phyloP scores from a whole-genome alignment of 371 early-diverging fungal species.

The Actinomucor elegans region DNA sequence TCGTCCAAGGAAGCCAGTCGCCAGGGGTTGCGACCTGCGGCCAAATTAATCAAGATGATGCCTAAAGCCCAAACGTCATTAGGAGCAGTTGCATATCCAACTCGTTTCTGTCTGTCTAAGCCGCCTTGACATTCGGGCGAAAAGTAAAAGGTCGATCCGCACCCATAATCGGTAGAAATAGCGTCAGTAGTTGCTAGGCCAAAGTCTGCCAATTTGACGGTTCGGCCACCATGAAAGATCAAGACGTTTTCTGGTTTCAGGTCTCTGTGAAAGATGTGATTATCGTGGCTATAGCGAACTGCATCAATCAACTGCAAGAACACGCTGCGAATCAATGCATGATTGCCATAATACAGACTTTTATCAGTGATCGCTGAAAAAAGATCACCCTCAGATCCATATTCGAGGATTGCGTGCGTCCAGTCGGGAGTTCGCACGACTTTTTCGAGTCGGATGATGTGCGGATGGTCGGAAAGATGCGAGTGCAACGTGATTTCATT shows the following conservation, averaged over 20 bases:
- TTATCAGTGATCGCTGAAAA: constrained; percentile 67
- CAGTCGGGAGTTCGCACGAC: constrained; percentile 60
- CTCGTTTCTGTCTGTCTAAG: constrained; percentile 35
- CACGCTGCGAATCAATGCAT: constrained; percentile 50
- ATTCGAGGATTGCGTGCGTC: constrained; percentile 76
- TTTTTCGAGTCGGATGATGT: constrained; percentile 74
- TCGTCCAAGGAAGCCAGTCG: constrained; percentile 71
- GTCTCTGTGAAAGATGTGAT: constrained; percentile 71
- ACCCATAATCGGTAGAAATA: constrained; percentile 80
- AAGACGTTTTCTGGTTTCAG: constrained; percentile 74
- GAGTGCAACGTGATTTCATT: constrained; percentile 78
- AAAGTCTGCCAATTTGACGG: constrained; percentile 90
- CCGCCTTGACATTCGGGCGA: constrained; percentile 89
- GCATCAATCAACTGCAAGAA: constrained; percentile 63
- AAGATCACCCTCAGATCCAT: constrained; percentile 68
- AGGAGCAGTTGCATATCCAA: constrained; percentile 66
- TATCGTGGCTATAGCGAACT: constrained; percentile 57
- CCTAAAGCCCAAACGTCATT: constrained; percentile 90
- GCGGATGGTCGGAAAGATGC: constrained; percentile 63
- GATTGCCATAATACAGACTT: constrained; percentile 51
- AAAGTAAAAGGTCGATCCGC: constrained; percentile 92
- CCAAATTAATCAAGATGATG: constrained; percentile 77
- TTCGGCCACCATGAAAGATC: constrained; percentile 44
- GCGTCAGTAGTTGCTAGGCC: constrained; percentile 84
- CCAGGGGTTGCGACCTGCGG: constrained; percentile 82